Evolutionary conservation across 164 flowering plant species (phyloP).

Genomic region (Magnolia changhungtana): DNA sequence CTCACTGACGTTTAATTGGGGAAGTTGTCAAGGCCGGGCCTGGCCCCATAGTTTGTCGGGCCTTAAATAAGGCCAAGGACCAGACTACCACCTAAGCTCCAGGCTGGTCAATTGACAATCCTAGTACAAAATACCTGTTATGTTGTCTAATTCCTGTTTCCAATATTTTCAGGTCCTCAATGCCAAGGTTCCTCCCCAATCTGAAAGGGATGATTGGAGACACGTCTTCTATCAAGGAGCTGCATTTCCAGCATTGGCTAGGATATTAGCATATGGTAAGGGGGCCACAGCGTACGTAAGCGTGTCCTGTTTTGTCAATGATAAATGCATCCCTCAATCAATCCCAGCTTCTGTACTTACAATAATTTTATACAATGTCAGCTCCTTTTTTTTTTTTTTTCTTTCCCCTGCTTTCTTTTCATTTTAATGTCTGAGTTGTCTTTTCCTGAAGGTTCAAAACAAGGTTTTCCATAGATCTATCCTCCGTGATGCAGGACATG

Average conservation of each 20-base stretch:
- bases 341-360: background rate
- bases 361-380: too few species aligned
- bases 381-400: too few species aligned
- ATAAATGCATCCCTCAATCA: background rate
- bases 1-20: background rate
- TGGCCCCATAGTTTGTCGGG: background rate
- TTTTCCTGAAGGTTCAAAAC: too few species aligned
- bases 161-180: slow-evolving; percentile 10
- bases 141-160: background rate
- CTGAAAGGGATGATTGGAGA: slow-evolving; percentile 55
- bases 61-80: background rate
- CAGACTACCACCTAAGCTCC: background rate
- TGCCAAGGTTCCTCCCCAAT: slow-evolving; percentile 20
- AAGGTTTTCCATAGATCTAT: background rate
- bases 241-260: slow-evolving; percentile 63
- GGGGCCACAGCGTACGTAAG: background rate
- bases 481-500: background rate
- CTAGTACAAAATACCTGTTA: background rate
- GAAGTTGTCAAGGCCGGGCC: background rate
- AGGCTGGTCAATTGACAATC: background rate
- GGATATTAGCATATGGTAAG: slow-evolving; percentile 61
- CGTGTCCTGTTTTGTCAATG: background rate
- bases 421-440: background rate
- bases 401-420: background rate
- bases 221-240: slow-evolving; percentile 60